Base-by-base conservation (phyloP, 106 monocot species). In the Platanthera guangdongensis region DNA sequence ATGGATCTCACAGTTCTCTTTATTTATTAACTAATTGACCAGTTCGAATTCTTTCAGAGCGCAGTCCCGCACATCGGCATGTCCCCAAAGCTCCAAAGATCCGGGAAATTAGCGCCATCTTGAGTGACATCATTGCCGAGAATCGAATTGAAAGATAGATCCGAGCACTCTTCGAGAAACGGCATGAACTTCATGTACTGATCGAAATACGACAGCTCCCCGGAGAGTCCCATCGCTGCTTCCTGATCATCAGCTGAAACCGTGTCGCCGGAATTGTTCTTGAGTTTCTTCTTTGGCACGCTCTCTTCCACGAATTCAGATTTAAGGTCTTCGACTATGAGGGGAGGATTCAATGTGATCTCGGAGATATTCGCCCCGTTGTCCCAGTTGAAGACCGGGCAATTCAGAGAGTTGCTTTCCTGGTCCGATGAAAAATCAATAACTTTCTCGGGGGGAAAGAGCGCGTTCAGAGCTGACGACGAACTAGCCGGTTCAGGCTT, bases 81-180 rank as follows among this genome's bases (percentile, higher is more conserved):
- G 55, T 90, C 88, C 65, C 90, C 88, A 64, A 93, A 90, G 88
- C 84, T 82, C 93, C 93, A 93, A 8, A 93, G 84, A 46, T 87
- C 75, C 19, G 82, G 59, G 45, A 60, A 30, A 25, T 53, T 87
- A n/a, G 64, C 64, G 21, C 74, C 72, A 64, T 83, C 90, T 71
- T 83, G 79, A 52, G 68, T 73, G 8, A 75, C 51, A 71, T 83
- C 92, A 71, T 67, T 72, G 21, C 45, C 50, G 64, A 88, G 79
- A 51, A 88, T 55, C 22, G 74, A 75, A 47, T 86, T 86, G 39
- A 93, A 75, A 8, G 87, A 80, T 14, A 75, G 83, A 68, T 79
- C 84, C 14, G 85, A n/a, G 73, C 82, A 74, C 9, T 81, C 83
- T 19, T 85, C 82, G 50, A 85, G 90, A 18, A 81, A 64, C 57